Conservation (phyloP, 139 green algal genomes). For the Chlorella sorokiniana region DNA sequence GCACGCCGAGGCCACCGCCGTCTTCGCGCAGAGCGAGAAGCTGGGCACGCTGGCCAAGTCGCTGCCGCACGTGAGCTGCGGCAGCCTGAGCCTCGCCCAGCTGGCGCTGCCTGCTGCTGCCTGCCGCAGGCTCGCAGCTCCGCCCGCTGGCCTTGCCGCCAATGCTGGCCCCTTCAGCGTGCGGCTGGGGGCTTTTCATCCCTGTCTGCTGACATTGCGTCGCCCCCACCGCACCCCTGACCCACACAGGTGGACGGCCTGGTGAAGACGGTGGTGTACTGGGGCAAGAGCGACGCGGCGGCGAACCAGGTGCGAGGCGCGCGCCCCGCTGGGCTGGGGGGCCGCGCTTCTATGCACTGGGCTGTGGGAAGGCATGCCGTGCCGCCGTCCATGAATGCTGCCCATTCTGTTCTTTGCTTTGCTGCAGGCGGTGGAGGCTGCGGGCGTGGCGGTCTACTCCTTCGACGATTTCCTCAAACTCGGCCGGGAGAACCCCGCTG, state of each 20-base stretch:
- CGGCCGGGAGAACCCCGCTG: conserved; percentile 52
- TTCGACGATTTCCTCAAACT: conserved; percentile 69
- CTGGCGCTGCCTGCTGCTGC: no score
- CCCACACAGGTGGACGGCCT: conserved; percentile 39
- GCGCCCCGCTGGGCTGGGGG: no score
- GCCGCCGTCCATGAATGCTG: not conserved
- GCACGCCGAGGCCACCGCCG: conserved; percentile 68
- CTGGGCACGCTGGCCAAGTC: conserved; percentile 61
- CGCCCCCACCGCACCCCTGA: no score
- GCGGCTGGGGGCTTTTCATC: no score
- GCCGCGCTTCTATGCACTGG: not conserved
- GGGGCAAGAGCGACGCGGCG: conserved; percentile 54
- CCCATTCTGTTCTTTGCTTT: not conserved
- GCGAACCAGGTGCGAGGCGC: conserved; percentile 6
- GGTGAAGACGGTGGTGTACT: conserved; percentile 83
- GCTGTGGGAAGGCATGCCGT: not conserved
- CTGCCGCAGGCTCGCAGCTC: no score
- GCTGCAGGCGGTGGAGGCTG: conserved; percentile 45
- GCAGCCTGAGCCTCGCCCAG: no score
- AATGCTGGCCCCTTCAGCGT: no score
- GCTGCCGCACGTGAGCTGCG: conserved; percentile 48
- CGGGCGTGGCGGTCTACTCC: conserved; percentile 54
- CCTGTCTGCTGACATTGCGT: no score
- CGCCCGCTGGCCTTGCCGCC: no score
- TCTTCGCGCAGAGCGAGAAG: conserved; percentile 71